These are phyloP conservation scores for Sicyos edulis DNA, from an alignment of 306 rosid species.

Conservation along the genomic window DNA sequence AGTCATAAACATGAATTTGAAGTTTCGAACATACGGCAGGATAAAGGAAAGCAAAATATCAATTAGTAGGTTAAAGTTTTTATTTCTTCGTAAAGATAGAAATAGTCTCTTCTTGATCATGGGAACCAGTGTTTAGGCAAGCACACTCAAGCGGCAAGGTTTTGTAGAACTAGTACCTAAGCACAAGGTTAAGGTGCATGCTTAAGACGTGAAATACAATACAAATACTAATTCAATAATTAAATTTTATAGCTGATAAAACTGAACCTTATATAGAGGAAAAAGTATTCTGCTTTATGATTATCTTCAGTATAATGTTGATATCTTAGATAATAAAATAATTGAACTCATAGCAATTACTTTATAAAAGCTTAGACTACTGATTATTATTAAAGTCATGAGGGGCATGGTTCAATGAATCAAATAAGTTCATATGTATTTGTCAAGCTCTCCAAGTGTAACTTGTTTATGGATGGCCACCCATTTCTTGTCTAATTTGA, in stretches of 20 bases:
- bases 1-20: constrained; percentile 1
- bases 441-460: background rate
- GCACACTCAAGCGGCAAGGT: background rate
- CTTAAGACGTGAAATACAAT: background rate
- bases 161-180: background rate
- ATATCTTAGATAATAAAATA: background rate
- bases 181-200: constrained; percentile 1
- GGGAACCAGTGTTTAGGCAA: background rate
- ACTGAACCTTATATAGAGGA: background rate
- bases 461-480: background rate
- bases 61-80: background rate
- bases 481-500: constrained; percentile 1
- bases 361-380: background rate
- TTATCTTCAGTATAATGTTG: background rate
- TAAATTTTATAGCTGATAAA: background rate
- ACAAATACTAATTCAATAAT: background rate
- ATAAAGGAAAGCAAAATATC: background rate
- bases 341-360: background rate
- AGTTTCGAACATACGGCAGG: constrained; percentile 1
- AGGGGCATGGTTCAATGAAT: background rate
- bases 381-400: background rate
- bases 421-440: background rate
- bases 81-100: background rate
- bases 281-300: background rate
- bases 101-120: background rate